Conservation (phyloP, 257 asterid species). For the Capsicum baccatum region DNA sequence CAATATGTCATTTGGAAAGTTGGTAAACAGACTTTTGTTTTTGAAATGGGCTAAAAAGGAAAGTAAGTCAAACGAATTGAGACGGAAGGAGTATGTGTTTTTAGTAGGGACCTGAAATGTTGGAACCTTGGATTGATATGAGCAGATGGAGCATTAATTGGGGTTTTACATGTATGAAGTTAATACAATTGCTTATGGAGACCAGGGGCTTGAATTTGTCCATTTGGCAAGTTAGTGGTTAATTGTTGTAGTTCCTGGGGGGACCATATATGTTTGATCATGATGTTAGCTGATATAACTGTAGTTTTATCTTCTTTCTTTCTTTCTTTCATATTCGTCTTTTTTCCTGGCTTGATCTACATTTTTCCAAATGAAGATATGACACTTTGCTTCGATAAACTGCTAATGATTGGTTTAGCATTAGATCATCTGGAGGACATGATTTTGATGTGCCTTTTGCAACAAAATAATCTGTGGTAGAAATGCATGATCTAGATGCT, state of each 20-base stretch:
- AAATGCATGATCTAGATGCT: background rate
- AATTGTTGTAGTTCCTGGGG: slow-evolving; percentile 7
- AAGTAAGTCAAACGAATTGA: too few species aligned
- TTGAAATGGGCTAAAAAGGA: too few species aligned
- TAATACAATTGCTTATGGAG: background rate
- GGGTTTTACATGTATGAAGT: background rate
- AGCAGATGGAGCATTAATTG: background rate
- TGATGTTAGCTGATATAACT: slow-evolving; percentile 13
- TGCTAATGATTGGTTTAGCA: background rate
- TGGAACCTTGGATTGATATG: slow-evolving; percentile 8
- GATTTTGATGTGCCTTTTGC: background rate
- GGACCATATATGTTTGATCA: slow-evolving; percentile 25
- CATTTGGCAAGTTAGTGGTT: slow-evolving; percentile 16
- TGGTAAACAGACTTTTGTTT: too few species aligned
- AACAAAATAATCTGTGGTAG: background rate
- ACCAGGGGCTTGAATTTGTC: slow-evolving; percentile 4
- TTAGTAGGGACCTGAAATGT: slow-evolving; percentile 25
- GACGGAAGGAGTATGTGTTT: background rate
- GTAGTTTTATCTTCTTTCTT: background rate
- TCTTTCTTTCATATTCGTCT: background rate
- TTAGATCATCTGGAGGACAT: background rate
- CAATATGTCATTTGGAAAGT: too few species aligned
- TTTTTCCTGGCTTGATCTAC: background rate
- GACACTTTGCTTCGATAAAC: background rate
- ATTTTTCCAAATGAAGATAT: background rate